Conservation (phyloP, 2,329 filamentous ascomycete genomes). For the Trichoderma sp. region DNA sequence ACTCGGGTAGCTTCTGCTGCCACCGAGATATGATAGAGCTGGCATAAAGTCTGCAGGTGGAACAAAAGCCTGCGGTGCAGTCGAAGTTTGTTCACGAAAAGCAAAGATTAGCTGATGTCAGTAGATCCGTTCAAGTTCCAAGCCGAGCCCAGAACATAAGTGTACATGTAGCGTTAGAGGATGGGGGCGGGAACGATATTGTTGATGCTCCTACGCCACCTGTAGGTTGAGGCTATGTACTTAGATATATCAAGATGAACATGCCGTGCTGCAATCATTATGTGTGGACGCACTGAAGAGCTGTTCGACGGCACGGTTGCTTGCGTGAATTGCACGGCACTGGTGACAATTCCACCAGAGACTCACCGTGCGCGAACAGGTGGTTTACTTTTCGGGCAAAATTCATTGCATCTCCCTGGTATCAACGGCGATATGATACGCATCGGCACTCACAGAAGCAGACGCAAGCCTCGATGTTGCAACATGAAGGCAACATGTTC, state of each 20-base stretch:
- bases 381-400: too few species aligned
- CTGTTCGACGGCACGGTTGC: too few species aligned
- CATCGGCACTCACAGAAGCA: too few species aligned
- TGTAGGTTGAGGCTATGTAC: neutral
- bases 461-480: too few species aligned
- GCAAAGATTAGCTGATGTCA: neutral
- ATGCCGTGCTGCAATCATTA: too few species aligned
- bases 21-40: neutral
- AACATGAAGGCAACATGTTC: neutral
- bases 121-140: too few species aligned
- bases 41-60: neutral
- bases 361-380: too few species aligned
- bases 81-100: neutral
- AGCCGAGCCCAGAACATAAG: neutral
- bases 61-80: neutral
- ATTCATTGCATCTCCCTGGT: too few species aligned
- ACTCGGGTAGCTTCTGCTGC: neutral
- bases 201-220: neutral
- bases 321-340: too few species aligned
- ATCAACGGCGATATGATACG: too few species aligned
- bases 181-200: neutral
- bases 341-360: too few species aligned
- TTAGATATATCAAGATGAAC: neutral
- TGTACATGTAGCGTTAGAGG: neutral
- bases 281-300: too few species aligned